A percentile compares a stretch with the other conserved stretches of the same genome.
Evolutionary conservation across 352 stramenopile species (phyloP).

Genomic region (Plasmopara muralis): DNA sequence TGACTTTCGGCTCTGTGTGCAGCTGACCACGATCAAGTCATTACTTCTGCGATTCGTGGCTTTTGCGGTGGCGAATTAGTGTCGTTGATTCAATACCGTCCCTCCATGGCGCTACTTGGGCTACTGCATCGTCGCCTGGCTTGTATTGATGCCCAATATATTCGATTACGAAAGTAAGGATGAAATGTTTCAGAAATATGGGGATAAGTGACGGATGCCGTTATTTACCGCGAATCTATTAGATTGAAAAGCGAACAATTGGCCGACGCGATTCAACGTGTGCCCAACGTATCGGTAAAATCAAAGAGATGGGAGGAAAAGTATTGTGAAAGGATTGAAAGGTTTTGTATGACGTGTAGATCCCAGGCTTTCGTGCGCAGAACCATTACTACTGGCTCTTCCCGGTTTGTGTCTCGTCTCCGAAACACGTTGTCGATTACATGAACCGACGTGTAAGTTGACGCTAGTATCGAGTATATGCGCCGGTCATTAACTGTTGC

Average conservation of each 20-base stretch:
- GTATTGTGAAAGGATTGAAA: too few species aligned
- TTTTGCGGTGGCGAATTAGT: slow-evolving; percentile 76
- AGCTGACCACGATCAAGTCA: slow-evolving; percentile 75
- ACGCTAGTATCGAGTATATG: neutral
- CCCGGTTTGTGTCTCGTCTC: slow-evolving; percentile 57
- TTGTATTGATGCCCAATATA: slow-evolving; percentile 63
- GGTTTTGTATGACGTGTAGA: slow-evolving; percentile 16
- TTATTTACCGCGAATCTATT: neutral
- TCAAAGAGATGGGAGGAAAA: neutral
- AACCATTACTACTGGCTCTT: slow-evolving; percentile 84
- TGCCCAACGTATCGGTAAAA: slow-evolving; percentile 51
- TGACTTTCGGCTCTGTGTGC: neutral
- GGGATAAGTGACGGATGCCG: neutral
- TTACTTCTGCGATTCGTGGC: slow-evolving; percentile 75
- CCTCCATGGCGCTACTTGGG: slow-evolving; percentile 70
- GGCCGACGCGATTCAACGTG: slow-evolving; percentile 37
- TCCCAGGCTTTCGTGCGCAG: slow-evolving; percentile 46
- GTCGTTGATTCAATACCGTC: slow-evolving; percentile 63
- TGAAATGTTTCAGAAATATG: neutral
- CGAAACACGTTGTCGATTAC: slow-evolving; percentile 41
- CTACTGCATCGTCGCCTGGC: slow-evolving; percentile 61
- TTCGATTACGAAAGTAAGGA: slow-evolving; percentile 58
- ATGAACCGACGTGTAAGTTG: slow-evolving; percentile 66
- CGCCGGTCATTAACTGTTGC: too few species aligned
- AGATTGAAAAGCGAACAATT: slow-evolving; percentile 70